Conservation (phyloP, 495 filamentous ascomycete genomes). For the Penicillium cosmopolitanum region DNA sequence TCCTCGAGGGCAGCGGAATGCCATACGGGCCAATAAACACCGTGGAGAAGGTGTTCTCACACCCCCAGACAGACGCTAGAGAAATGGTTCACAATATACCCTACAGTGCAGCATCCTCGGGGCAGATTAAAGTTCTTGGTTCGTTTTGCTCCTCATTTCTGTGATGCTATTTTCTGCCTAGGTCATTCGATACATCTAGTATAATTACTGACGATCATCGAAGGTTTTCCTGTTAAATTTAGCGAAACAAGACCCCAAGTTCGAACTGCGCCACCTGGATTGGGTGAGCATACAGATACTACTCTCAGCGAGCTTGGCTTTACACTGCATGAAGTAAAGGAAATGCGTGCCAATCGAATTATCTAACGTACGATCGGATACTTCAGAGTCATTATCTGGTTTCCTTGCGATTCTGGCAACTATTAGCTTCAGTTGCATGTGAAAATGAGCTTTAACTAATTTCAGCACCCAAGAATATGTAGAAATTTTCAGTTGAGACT, state of each 20-base stretch:
- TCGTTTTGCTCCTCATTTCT: background rate
- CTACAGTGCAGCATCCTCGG: conserved; percentile 14
- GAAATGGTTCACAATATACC: conserved; percentile 29
- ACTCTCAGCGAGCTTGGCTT: conserved; percentile 9
- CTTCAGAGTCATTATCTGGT: background rate
- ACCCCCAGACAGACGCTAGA: conserved; percentile 30
- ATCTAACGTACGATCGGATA: background rate
- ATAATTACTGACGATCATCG: background rate
- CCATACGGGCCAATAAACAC: conserved; percentile 84
- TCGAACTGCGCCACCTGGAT: conserved; percentile 12
- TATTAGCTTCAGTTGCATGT: background rate
- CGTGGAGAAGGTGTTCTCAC: conserved; percentile 29
- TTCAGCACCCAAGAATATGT: no score
- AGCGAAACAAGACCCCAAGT: conserved; percentile 53
- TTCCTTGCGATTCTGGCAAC: background rate
- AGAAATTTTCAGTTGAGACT: background rate
- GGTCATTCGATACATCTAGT: background rate
- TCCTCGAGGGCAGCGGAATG: conserved; percentile 81
- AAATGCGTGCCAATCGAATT: background rate
- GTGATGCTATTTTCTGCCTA: no score
- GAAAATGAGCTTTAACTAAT: background rate
- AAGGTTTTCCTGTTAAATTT: conserved; percentile 74
- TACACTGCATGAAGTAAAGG: background rate
- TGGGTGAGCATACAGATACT: conserved; percentile 23
- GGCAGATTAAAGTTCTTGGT: conserved; percentile 27